phyloP scores from a whole-genome alignment of 176 grass and related monocot species.

The Triticum aestivum region IWGSC_CS_RefSeq_v2.1 NC_057800.1:616607341-616607840 shows the following conservation, averaged over 20 bases:
- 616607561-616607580: no score
- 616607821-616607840: slow-evolving; percentile 51
- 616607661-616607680: slow-evolving; percentile 22
- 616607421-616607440: slow-evolving; percentile 68
- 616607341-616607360: slow-evolving; percentile 40
- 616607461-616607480: background rate
- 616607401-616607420: slow-evolving; percentile 56
- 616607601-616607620: no score
- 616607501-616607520: no score
- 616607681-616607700: slow-evolving; percentile 32
- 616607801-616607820: slow-evolving; percentile 61
- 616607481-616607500: no score
- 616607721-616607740: slow-evolving; percentile 29
- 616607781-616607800: slow-evolving; percentile 38
- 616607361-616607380: slow-evolving; percentile 35
- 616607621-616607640: background rate
- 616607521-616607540: no score
- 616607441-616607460: slow-evolving; percentile 50
- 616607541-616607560: no score
- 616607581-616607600: no score
- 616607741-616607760: slow-evolving; percentile 10
- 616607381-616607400: slow-evolving; percentile 49
- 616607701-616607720: slow-evolving; percentile 10
- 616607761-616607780: slow-evolving; percentile 33
- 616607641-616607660: slow-evolving; percentile 8